Evolutionary conservation across 2,329 filamentous ascomycete genomes (phyloP).

Genomic region (Raffaelea albimanens): DNA sequence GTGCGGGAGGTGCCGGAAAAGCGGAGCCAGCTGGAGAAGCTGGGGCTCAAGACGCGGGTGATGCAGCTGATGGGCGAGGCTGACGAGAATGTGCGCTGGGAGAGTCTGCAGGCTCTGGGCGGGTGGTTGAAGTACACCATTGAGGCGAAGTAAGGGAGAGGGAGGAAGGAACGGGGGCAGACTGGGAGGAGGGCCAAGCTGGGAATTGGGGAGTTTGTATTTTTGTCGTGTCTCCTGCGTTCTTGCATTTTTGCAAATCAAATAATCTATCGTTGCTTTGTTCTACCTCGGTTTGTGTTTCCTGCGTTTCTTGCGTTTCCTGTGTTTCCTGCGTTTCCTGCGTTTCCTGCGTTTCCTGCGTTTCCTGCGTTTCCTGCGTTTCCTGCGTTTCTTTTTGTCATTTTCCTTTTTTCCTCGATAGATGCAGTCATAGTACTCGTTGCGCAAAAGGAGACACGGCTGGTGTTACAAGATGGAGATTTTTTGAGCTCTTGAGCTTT

Average conservation of each 20-base stretch:
- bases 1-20: conserved; percentile 87
- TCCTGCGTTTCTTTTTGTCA: background rate
- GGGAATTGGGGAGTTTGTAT: background rate
- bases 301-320: too few species aligned
- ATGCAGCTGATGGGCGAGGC: conserved; percentile 91
- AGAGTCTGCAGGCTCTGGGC: conserved; percentile 74
- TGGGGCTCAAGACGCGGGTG: conserved; percentile 75
- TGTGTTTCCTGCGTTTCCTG: background rate
- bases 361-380: too few species aligned
- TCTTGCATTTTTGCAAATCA: too few species aligned
- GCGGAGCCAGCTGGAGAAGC: conserved; percentile 67
- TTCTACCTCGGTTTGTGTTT: too few species aligned
- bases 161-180: conserved; percentile 10
- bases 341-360: too few species aligned
- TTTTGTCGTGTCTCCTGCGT: background rate
- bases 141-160: conserved; percentile 25
- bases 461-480: too few species aligned
- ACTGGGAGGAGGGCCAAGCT: background rate
- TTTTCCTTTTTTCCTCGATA: background rate
- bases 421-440: too few species aligned
- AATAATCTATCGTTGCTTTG: too few species aligned
- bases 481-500: too few species aligned
- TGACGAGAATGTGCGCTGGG: conserved; percentile 85
- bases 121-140: conserved; percentile 58
- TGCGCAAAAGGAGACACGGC: too few species aligned